These are phyloP conservation scores for Ophiostoma pallidulum DNA, from an alignment of 2,329 filamentous ascomycete genomes.

Conservation along the genomic window DNA sequence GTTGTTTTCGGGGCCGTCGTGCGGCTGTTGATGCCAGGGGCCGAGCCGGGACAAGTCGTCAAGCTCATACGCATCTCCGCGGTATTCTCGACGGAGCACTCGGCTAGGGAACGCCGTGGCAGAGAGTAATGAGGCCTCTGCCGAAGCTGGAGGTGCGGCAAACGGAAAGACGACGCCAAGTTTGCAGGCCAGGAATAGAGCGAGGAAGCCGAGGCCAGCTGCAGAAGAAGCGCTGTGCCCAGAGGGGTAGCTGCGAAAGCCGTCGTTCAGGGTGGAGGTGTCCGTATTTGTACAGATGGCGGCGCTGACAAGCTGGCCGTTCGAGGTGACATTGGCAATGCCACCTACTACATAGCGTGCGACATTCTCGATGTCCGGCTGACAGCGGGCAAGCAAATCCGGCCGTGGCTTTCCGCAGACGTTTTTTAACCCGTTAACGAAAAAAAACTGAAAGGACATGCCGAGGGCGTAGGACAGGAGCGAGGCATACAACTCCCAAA, in stretches of 20 bases:
- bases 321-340: conserved; percentile 39
- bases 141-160: conserved; percentile 41
- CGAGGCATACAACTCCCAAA: conserved; percentile 85
- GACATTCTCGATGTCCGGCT: conserved; percentile 61
- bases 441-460: conserved; percentile 62
- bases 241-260: conserved; percentile 76
- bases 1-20: not conserved
- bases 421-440: conserved; percentile 81
- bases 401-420: conserved; percentile 70
- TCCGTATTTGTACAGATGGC: conserved; percentile 65
- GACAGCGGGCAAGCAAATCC: conserved; percentile 56
- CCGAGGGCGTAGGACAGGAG: conserved; percentile 74
- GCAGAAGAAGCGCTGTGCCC: conserved; percentile 69
- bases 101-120: conserved; percentile 70
- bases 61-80: conserved; percentile 25
- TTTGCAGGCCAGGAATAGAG: conserved; percentile 78
- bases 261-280: conserved; percentile 56
- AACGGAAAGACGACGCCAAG: conserved; percentile 67
- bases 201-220: conserved; percentile 74
- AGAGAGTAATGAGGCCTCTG: conserved; percentile 42
- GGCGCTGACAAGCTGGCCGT: conserved; percentile 62
- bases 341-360: conserved; percentile 54
- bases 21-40: conserved; percentile 20
- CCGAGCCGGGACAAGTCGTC: conserved; percentile 18
- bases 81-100: conserved; percentile 25